Conservation (phyloP, 2,329 filamentous ascomycete genomes). For the Claviceps humidiphila region DNA sequence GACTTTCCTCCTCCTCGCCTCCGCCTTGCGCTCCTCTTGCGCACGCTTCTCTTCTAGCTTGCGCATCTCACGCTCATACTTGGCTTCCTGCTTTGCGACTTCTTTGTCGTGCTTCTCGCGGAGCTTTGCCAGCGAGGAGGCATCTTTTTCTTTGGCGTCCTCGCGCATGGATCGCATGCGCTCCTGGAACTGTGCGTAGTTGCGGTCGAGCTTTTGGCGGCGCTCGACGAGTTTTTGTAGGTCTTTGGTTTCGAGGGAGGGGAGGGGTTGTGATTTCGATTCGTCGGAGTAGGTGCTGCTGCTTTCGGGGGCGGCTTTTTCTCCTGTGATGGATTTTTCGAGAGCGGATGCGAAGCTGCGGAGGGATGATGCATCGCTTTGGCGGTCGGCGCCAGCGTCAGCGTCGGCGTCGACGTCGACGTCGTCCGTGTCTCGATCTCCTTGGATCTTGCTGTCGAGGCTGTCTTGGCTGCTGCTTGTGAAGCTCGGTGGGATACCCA, state of each 20-base stretch:
- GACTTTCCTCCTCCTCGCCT: conserved; percentile 35
- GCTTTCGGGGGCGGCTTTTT: conserved; percentile 12
- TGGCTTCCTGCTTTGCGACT: conserved; percentile 52
- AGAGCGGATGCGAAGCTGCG: conserved; percentile 37
- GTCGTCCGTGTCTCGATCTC: conserved; percentile 16
- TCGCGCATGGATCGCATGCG: conserved; percentile 30
- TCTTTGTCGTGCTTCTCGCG: conserved; percentile 51
- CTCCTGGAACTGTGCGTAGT: conserved; percentile 41
- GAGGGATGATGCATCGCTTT: conserved; percentile 32
- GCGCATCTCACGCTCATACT: conserved; percentile 48
- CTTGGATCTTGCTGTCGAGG: conserved; percentile 11
- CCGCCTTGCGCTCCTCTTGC: conserved; percentile 48
- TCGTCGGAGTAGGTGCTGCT: conserved; percentile 22
- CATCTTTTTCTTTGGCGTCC: conserved; percentile 37
- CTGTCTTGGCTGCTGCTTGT: conserved; percentile 15
- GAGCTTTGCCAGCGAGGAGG: conserved; percentile 38
- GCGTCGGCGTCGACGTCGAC: conserved; percentile 3
- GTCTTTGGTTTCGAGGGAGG: conserved; percentile 41
- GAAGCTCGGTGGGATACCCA: conserved; percentile 15
- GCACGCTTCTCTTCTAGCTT: conserved; percentile 52
- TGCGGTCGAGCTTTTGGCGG: conserved; percentile 48
- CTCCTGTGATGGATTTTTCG: conserved; percentile 21
- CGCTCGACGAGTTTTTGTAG: conserved; percentile 49
- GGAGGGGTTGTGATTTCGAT: conserved; percentile 17
- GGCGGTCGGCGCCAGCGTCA: conserved; percentile 8